Evolutionary conservation across 768 basidiomycete genomes (phyloP).

Genomic region (Hysterangium stoloniferum): DNA sequence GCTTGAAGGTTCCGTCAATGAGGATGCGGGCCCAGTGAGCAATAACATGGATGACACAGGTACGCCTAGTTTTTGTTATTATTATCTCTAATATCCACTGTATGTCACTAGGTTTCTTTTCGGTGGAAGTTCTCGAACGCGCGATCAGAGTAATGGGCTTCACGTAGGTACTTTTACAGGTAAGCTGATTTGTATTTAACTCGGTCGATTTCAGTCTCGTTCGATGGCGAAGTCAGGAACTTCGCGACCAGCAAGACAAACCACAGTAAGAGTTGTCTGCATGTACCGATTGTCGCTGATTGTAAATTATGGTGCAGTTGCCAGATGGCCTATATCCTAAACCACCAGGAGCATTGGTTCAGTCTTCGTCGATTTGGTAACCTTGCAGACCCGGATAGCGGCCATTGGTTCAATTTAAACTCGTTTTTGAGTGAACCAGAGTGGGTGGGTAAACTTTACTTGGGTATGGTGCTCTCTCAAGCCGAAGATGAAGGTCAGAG

Average conservation of each 20-base stretch:
- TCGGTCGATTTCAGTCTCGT: constrained; percentile 44
- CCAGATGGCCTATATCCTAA: constrained; percentile 83
- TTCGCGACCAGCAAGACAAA: constrained; percentile 64
- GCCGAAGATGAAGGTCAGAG: constrained; percentile 66
- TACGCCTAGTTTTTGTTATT: constrained; percentile 19
- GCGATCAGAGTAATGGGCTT: constrained; percentile 82
- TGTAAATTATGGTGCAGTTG: constrained; percentile 35
- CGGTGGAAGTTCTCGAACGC: constrained; percentile 79
- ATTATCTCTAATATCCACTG: background rate
- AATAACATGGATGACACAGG: constrained; percentile 91
- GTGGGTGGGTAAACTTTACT: constrained; percentile 78
- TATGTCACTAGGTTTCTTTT: constrained; percentile 66
- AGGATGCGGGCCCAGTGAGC: constrained; percentile 36
- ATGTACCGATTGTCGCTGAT: constrained; percentile 8
- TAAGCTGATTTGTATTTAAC: background rate
- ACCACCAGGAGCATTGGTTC: constrained; percentile 85
- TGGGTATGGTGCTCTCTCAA: constrained; percentile 81
- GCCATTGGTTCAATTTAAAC: constrained; percentile 87
- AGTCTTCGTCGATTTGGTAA: constrained; percentile 74
- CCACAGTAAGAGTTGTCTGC: constrained; percentile 55
- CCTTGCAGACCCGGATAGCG: constrained; percentile 41
- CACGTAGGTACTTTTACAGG: constrained; percentile 35
- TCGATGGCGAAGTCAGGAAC: constrained; percentile 77
- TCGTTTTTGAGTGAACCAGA: constrained; percentile 64
- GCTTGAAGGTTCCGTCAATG: constrained; percentile 54